Evolutionary conservation across 2,329 filamentous ascomycete species (phyloP).

Genomic region (Cryphonectria japonica): DNA sequence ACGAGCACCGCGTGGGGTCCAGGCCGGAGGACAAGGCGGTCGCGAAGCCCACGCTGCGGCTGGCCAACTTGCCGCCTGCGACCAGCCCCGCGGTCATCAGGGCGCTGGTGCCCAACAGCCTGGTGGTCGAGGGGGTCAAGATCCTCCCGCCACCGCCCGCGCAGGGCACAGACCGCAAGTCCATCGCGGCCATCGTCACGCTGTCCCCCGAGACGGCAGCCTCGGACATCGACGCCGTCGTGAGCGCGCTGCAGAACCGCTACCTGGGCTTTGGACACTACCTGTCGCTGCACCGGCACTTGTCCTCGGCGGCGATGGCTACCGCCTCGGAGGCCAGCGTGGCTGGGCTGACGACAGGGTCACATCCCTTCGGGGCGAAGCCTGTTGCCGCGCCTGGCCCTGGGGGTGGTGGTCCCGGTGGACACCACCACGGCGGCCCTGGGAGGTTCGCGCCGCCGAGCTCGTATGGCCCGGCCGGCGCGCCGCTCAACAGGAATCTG

Average conservation of each 20-base stretch:
- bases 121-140: constrained; percentile 74
- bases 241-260: constrained; percentile 77
- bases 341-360: constrained; percentile 49
- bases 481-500: constrained; percentile 49
- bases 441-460: constrained; percentile 74
- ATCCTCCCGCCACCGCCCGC: constrained; percentile 60
- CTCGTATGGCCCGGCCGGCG: constrained; percentile 60
- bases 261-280: constrained; percentile 87
- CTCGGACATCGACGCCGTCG: constrained; percentile 79
- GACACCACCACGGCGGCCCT: constrained; percentile 37
- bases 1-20: constrained; percentile 42
- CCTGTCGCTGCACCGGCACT: constrained; percentile 77
- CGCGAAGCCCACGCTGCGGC: constrained; percentile 64
- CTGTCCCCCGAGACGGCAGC: constrained; percentile 79
- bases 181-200: constrained; percentile 77
- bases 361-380: constrained; percentile 79
- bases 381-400: constrained; percentile 52
- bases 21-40: constrained; percentile 61
- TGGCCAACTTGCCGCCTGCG: constrained; percentile 63
- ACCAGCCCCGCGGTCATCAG: constrained; percentile 64
- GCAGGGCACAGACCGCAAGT: constrained; percentile 67
- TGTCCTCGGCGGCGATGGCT: constrained; percentile 74
- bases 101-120: constrained; percentile 58
- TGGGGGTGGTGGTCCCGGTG: constrained; percentile 36
- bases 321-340: constrained; percentile 43